Evolutionary conservation across 2,329 filamentous ascomycete genomes (phyloP).

Genomic region (Neofusicoccum ribis): DNA sequence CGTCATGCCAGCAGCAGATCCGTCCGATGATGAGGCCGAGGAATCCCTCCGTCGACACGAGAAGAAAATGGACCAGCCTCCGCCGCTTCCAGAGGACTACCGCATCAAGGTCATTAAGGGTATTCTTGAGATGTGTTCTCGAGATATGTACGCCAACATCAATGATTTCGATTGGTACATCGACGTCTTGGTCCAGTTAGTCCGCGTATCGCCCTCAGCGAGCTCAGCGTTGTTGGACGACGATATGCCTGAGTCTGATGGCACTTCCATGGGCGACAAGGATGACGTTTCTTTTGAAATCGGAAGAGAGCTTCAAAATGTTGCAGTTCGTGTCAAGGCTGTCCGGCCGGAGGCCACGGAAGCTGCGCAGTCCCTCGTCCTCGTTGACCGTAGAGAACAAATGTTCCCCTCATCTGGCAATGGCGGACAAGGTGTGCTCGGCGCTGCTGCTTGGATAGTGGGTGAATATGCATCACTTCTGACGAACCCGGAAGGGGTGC

Average conservation of each 20-base stretch:
- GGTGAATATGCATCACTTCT: constrained; percentile 84
- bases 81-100: constrained; percentile 82
- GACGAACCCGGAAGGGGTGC: constrained; percentile 66
- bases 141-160: constrained; percentile 82
- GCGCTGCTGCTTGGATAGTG: constrained; percentile 78
- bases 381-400: constrained; percentile 62
- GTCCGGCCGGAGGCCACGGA: constrained; percentile 78
- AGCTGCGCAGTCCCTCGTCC: constrained; percentile 74
- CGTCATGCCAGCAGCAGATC: constrained; percentile 53
- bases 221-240: constrained; percentile 10
- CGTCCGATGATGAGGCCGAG: constrained; percentile 59
- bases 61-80: constrained; percentile 49
- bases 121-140: constrained; percentile 86
- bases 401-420: constrained; percentile 54
- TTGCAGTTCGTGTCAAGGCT: constrained; percentile 87
- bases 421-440: constrained; percentile 64
- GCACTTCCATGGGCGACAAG: constrained; percentile 17
- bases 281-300: constrained; percentile 66
- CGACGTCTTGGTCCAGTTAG: constrained; percentile 80
- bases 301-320: constrained; percentile 82
- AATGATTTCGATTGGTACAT: constrained; percentile 98
- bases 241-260: constrained; percentile 24
- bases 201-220: constrained; percentile 64
- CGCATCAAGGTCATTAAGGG: constrained; percentile 76
- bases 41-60: constrained; percentile 55